A percentile compares a stretch with the other conserved stretches of the same genome.
phyloP scores from a whole-genome alignment of 768 basidiomycete species.

The Macrolepiota albuminosa region DNA sequence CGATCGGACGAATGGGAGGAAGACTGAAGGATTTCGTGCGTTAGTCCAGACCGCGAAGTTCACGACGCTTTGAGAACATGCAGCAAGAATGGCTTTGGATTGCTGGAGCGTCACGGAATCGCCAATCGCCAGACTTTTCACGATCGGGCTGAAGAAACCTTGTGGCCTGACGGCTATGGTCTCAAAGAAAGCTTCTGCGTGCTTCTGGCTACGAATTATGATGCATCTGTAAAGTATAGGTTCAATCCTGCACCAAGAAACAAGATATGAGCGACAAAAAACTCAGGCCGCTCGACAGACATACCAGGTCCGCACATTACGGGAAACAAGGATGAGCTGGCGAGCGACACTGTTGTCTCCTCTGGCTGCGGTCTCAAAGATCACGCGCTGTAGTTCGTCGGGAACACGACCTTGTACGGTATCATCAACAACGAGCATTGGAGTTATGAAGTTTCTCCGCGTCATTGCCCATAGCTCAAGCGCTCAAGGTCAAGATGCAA shows the following conservation, averaged over 20 bases:
- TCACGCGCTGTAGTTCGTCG: slow-evolving; percentile 20
- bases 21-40: slow-evolving; percentile 15
- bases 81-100: slow-evolving; percentile 15
- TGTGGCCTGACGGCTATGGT: slow-evolving; percentile 14
- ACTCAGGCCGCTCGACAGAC: neutral
- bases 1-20: slow-evolving; percentile 17
- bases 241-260: slow-evolving; percentile 17
- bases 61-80: slow-evolving; percentile 13
- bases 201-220: slow-evolving; percentile 16
- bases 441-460: neutral
- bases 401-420: slow-evolving; percentile 12
- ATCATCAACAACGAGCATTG: neutral
- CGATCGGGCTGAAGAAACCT: slow-evolving; percentile 7
- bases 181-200: slow-evolving; percentile 16
- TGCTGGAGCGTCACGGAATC: slow-evolving; percentile 17
- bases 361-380: slow-evolving; percentile 23
- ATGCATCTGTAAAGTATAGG: slow-evolving; percentile 25
- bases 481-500: neutral
- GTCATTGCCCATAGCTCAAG: neutral
- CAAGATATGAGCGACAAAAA: neutral
- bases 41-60: slow-evolving; percentile 15
- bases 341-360: slow-evolving; percentile 15
- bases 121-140: slow-evolving; percentile 13
- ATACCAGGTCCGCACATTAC: slow-evolving; percentile 21
- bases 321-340: slow-evolving; percentile 21